Conservation (phyloP, 805 yeast genomes). For the Candida boidinii region DNA sequence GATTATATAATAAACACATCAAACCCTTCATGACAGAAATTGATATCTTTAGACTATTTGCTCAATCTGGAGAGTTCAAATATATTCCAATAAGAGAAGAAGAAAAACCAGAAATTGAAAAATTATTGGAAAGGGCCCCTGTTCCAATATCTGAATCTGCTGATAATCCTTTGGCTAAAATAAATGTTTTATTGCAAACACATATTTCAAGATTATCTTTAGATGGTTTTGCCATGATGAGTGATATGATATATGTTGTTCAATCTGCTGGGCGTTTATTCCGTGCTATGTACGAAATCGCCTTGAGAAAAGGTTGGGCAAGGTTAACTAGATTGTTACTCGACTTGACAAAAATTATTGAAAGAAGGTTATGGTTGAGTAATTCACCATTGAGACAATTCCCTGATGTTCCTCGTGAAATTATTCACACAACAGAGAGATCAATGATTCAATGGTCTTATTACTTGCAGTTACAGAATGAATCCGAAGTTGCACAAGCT, state of each 20-base stretch:
- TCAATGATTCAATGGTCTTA: slow-evolving; percentile 78
- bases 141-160: slow-evolving; percentile 73
- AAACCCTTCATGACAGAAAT: slow-evolving; percentile 59
- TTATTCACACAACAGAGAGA: slow-evolving; percentile 67
- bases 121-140: slow-evolving; percentile 68
- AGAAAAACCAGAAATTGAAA: slow-evolving; percentile 66
- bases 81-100: slow-evolving; percentile 80
- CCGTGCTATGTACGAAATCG: slow-evolving; percentile 78
- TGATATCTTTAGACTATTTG: slow-evolving; percentile 70
- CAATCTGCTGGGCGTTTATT: slow-evolving; percentile 89
- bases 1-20: slow-evolving; percentile 51
- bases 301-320: slow-evolving; percentile 66
- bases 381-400: slow-evolving; percentile 85
- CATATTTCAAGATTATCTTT: slow-evolving; percentile 70
- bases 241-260: slow-evolving; percentile 88
- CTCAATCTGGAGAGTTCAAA: slow-evolving; percentile 79
- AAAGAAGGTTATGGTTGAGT: slow-evolving; percentile 73
- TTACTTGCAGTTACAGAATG: slow-evolving; percentile 54
- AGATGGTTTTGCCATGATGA: slow-evolving; percentile 84
- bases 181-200: slow-evolving; percentile 73
- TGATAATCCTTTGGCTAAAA: slow-evolving; percentile 68
- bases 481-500: slow-evolving; percentile 78
- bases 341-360: slow-evolving; percentile 72
- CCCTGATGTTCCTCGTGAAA: slow-evolving; percentile 56
- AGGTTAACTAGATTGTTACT: slow-evolving; percentile 46